These are phyloP conservation scores for Monilinia aucupariae DNA, from an alignment of 2,329 filamentous ascomycete species.

Conservation along the genomic window DNA sequence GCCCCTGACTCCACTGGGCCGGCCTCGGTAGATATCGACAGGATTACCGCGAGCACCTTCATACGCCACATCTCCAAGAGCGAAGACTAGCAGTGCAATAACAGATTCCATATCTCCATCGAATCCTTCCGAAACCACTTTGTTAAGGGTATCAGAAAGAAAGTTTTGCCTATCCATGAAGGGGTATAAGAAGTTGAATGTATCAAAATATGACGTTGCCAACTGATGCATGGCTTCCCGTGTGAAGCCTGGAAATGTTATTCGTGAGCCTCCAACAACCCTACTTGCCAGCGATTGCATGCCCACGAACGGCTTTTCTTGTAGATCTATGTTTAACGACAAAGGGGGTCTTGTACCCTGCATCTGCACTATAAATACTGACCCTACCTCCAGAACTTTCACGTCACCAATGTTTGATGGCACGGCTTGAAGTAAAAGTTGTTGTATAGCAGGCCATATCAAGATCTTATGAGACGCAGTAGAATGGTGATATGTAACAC, in stretches of 20 bases:
- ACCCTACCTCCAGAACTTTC: conserved; percentile 39
- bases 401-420: conserved; percentile 35
- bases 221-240: conserved; percentile 47
- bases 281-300: conserved; percentile 34
- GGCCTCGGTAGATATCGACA: conserved; percentile 41
- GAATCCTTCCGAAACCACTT: conserved; percentile 45
- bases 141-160: conserved; percentile 42
- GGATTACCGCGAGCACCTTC: conserved; percentile 45
- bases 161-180: conserved; percentile 54
- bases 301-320: conserved; percentile 29
- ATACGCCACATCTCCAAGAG: conserved; percentile 54
- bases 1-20: conserved; percentile 48
- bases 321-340: conserved; percentile 28
- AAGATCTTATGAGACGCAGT: conserved; percentile 48
- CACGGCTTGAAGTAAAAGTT: conserved; percentile 36
- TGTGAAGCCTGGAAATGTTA: conserved; percentile 37
- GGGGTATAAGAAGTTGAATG: conserved; percentile 53
- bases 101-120: conserved; percentile 46
- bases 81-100: conserved; percentile 52
- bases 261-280: conserved; percentile 26
- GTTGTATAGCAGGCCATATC: conserved; percentile 44
- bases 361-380: conserved; percentile 36
- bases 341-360: conserved; percentile 27
- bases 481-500: conserved; percentile 29
- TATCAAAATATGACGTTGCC: conserved; percentile 53